Evolutionary conservation across 2,329 filamentous ascomycete species (phyloP).

Genomic region (Penicillium sp.): DNA sequence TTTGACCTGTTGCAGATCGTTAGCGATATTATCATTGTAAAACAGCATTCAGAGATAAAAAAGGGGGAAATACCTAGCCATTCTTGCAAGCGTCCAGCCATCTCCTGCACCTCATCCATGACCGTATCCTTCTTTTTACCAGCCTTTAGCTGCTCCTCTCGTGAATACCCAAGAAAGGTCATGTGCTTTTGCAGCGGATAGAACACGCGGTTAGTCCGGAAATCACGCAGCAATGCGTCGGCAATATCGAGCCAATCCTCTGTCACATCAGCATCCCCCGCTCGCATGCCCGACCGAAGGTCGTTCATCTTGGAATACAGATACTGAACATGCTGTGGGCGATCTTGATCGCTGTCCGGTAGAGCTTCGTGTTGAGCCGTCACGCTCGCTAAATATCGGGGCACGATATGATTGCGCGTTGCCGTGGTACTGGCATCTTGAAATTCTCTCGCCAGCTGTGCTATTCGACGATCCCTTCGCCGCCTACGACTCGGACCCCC

Average conservation of each 20-base stretch:
- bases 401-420: slow-evolving; percentile 18
- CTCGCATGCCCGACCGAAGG: slow-evolving; percentile 46
- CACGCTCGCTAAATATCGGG: slow-evolving; percentile 16
- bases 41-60: background rate
- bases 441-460: slow-evolving; percentile 39
- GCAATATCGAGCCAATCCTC: slow-evolving; percentile 59
- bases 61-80: slow-evolving; percentile 32
- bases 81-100: slow-evolving; percentile 42
- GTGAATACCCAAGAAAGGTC: slow-evolving; percentile 49
- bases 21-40: background rate
- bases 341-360: slow-evolving; percentile 31
- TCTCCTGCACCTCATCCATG: slow-evolving; percentile 41
- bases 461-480: slow-evolving; percentile 35
- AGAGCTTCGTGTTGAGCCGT: slow-evolving; percentile 16
- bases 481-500: slow-evolving; percentile 26
- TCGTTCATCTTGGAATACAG: slow-evolving; percentile 46
- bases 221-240: slow-evolving; percentile 56
- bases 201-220: slow-evolving; percentile 57
- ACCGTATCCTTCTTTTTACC: slow-evolving; percentile 31
- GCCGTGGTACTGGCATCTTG: slow-evolving; percentile 18
- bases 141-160: slow-evolving; percentile 35
- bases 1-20: slow-evolving; percentile 1
- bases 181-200: slow-evolving; percentile 53
- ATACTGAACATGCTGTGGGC: slow-evolving; percentile 41
- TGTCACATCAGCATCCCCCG: slow-evolving; percentile 47